Conservation (phyloP, 164 flowering plant species). For the Vitis amurensis region DNA sequence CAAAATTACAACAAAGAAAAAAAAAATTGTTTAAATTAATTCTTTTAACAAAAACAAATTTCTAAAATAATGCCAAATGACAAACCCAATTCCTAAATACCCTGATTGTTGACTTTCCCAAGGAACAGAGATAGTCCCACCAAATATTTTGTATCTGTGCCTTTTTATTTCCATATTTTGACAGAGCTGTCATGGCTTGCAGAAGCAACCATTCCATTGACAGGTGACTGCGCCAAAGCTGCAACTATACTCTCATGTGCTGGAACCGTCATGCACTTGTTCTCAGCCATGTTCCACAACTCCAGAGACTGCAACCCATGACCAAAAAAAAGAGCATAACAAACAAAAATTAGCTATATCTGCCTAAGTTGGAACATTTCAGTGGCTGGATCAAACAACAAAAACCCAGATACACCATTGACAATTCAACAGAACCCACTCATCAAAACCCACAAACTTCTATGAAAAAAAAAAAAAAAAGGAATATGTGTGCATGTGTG, state of each 20-base stretch:
- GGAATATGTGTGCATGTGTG: no score
- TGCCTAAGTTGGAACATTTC: no score
- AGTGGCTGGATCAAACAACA: no score
- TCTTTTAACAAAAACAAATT: no score
- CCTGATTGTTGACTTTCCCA: neutral
- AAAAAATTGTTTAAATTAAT: neutral
- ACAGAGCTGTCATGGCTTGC: slow-evolving; percentile 92
- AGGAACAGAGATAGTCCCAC: neutral
- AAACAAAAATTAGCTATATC: no score
- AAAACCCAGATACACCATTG: no score
- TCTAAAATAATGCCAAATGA: no score
- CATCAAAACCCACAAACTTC: no score
- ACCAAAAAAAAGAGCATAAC: no score
- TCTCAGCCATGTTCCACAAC: slow-evolving; percentile 93
- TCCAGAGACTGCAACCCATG: slow-evolving; percentile 67
- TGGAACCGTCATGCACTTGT: slow-evolving; percentile 73
- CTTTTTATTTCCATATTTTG: slow-evolving; percentile 76
- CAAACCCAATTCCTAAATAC: neutral
- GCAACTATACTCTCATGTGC: slow-evolving; percentile 84
- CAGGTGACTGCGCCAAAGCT: slow-evolving; percentile 76
- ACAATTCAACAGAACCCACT: no score
- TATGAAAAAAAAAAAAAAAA: no score
- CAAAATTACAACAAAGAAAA: neutral
- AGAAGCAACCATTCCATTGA: slow-evolving; percentile 89
- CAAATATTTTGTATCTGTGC: neutral